Conservation (phyloP, 805 yeast genomes). For the Trichomonascus vanleenenianus region DNA sequence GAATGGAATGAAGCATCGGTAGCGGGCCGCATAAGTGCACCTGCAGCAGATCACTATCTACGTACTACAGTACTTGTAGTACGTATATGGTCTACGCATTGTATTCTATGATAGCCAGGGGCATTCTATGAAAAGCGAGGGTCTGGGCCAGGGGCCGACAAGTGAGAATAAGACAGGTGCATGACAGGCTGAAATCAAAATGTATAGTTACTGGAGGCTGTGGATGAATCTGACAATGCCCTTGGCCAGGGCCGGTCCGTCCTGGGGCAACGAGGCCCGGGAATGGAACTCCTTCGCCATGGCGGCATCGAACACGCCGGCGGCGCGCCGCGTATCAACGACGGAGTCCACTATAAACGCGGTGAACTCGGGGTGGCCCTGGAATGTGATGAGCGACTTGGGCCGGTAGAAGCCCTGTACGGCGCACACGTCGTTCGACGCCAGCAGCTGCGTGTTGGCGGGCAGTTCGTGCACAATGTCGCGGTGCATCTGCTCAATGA, state of each 20-base stretch:
- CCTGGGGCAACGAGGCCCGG: constrained; percentile 11
- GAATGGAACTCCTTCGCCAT: constrained; percentile 11
- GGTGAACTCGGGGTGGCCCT: constrained; percentile 85
- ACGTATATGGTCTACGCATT: too few species aligned
- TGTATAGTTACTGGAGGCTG: too few species aligned
- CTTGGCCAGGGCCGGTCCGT: constrained; percentile 18
- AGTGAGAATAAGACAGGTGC: too few species aligned
- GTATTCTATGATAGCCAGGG: too few species aligned
- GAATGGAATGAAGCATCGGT: too few species aligned
- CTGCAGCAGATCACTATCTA: too few species aligned
- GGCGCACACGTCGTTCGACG: constrained; percentile 42
- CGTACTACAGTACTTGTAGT: too few species aligned
- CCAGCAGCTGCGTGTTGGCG: constrained; percentile 40
- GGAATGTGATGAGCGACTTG: constrained; percentile 54
- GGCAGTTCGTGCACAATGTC: constrained; percentile 47
- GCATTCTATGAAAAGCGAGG: too few species aligned
- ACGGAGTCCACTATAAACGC: constrained; percentile 23
- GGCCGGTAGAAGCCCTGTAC: constrained; percentile 61
- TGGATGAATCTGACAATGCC: constrained; percentile 16
- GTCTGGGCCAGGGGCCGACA: too few species aligned
- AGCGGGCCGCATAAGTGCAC: too few species aligned
- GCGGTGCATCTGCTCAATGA: constrained; percentile 49
- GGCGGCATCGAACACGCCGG: constrained; percentile 11
- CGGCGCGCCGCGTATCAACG: constrained; percentile 11
- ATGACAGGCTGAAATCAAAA: too few species aligned